A percentile compares a stretch with the other conserved stretches of the same genome.
phyloP scores from a whole-genome alignment of 306 rosid genomes.

The Rosa multiflora region DNA sequence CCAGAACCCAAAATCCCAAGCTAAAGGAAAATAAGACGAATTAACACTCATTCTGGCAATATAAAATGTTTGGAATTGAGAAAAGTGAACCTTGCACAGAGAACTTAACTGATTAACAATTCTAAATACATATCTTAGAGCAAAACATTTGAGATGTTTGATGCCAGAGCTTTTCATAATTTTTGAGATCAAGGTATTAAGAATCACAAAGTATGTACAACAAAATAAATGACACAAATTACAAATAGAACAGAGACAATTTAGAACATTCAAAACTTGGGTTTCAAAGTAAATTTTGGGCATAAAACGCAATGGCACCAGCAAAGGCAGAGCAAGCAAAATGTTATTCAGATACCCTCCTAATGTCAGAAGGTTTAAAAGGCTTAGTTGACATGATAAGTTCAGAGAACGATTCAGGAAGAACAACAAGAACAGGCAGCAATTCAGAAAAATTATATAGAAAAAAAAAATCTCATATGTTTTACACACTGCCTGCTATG shows the following conservation, averaged over 20 bases:
- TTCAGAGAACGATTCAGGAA: background rate
- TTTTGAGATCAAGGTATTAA: background rate
- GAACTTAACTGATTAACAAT: background rate
- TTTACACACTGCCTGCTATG: background rate
- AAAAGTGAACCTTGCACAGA: background rate
- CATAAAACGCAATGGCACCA: background rate
- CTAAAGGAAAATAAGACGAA: background rate
- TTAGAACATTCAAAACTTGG: background rate
- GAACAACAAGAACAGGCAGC: background rate
- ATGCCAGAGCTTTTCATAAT: constrained; percentile 1
- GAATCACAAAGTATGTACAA: background rate
- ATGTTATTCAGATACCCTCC: background rate
- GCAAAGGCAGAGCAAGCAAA: constrained; percentile 4
- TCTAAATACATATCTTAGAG: background rate
- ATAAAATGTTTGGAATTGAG: background rate
- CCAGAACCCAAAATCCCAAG: background rate
- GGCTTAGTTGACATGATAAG: background rate
- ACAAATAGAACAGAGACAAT: background rate
- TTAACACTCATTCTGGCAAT: background rate
- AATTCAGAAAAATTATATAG: background rate
- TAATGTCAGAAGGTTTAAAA: background rate
- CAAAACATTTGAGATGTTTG: background rate
- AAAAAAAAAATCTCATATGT: background rate
- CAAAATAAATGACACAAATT: background rate
- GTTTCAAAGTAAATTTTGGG: background rate